These are phyloP conservation scores for Colletotrichum sp. DNA, from an alignment of 2,329 filamentous ascomycete species.

Conservation along the genomic window DNA sequence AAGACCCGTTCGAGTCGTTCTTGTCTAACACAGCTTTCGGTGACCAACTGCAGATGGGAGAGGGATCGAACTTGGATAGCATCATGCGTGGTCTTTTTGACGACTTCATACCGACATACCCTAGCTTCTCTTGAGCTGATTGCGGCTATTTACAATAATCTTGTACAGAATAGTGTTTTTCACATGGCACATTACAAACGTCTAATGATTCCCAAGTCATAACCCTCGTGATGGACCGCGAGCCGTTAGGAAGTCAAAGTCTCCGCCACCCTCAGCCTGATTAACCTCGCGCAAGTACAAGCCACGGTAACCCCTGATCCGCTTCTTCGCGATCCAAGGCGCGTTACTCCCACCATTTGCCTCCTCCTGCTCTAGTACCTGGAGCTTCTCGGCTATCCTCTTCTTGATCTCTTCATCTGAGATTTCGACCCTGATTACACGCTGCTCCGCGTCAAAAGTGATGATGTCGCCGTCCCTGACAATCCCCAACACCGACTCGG, in stretches of 20 bases:
- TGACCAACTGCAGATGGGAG: slow-evolving; percentile 30
- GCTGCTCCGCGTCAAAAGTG: slow-evolving; percentile 76
- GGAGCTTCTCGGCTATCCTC: slow-evolving; percentile 63
- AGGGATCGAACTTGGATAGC: slow-evolving; percentile 33
- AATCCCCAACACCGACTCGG: slow-evolving; percentile 78
- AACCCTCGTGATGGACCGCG: not conserved
- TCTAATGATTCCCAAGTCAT: not conserved
- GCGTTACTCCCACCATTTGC: slow-evolving; percentile 27
- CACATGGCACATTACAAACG: not conserved
- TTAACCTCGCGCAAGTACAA: slow-evolving; percentile 65
- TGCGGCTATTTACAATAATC: not conserved
- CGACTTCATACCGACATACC: slow-evolving; percentile 36
- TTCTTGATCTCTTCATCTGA: slow-evolving; percentile 70
- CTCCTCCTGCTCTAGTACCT: slow-evolving; percentile 36
- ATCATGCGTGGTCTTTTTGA: slow-evolving; percentile 40
- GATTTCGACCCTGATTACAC: slow-evolving; percentile 63
- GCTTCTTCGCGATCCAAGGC: slow-evolving; percentile 39
- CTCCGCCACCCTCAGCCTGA: slow-evolving; percentile 62
- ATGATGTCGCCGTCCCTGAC: slow-evolving; percentile 79
- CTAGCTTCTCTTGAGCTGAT: not conserved
- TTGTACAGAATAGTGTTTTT: not conserved
- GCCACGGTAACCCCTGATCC: slow-evolving; percentile 60
- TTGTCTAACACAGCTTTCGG: slow-evolving; percentile 29
- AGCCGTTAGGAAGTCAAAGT: slow-evolving; percentile 67
- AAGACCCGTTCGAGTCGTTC: slow-evolving; percentile 28